phyloP scores from a whole-genome alignment of 768 basidiomycete genomes.

The Auriscalpium microsporum region DNA sequence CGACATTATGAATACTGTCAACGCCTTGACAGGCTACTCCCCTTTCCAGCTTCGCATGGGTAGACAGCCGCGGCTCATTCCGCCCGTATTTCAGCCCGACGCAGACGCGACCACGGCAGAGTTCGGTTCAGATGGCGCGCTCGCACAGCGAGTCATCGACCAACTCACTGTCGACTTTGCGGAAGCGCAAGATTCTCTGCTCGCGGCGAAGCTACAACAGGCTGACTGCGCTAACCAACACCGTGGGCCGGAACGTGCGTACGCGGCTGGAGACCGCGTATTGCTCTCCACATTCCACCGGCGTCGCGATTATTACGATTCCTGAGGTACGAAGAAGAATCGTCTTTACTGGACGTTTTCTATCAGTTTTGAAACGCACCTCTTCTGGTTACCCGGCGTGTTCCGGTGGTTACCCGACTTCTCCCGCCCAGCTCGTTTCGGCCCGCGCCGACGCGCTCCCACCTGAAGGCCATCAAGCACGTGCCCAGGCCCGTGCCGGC shows the following conservation, averaged over 20 bases:
- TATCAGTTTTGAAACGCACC: too few species aligned
- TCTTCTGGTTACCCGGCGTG: too few species aligned
- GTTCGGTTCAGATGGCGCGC: neutral
- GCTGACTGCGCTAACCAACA: slow-evolving; percentile 21
- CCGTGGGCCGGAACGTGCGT: too few species aligned
- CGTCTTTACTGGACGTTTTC: too few species aligned
- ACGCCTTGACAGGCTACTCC: slow-evolving; percentile 17
- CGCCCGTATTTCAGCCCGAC: slow-evolving; percentile 3
- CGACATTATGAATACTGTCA: slow-evolving; percentile 19
- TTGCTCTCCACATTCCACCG: too few species aligned
- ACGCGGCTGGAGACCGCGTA: too few species aligned
- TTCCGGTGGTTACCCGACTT: too few species aligned
- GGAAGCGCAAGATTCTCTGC: slow-evolving; percentile 23
- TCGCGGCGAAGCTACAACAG: slow-evolving; percentile 17
- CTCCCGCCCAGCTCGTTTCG: too few species aligned
- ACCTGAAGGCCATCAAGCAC: slow-evolving; percentile 1
- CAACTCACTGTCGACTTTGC: slow-evolving; percentile 11
- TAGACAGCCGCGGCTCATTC: slow-evolving; percentile 11
- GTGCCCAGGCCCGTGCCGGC: slow-evolving; percentile 18
- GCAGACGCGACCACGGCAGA: too few species aligned
- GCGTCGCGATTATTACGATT: too few species aligned
- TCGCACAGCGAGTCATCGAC: neutral
- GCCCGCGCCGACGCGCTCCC: too few species aligned
- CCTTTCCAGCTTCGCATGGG: slow-evolving; percentile 10
- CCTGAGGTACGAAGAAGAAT: too few species aligned